Percentiles rank a stretch among this genome's conserved stretches.
phyloP scores from a whole-genome alignment of 331 rosid genomes.

The Malus hybrid region DNA sequence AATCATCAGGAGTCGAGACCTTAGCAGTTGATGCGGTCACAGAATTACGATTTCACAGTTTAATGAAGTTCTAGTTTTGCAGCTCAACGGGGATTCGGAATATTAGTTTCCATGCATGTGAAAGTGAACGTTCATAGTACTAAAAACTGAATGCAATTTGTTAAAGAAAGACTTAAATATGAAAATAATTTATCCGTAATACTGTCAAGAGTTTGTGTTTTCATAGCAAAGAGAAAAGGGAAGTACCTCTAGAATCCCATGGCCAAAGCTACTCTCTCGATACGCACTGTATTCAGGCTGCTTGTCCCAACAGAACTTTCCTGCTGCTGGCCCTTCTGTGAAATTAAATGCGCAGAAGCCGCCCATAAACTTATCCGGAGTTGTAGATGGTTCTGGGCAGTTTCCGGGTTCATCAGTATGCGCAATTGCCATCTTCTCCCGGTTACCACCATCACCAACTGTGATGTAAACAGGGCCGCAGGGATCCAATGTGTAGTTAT shows the following conservation, averaged over 20 bases:
- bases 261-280: constrained; percentile 95
- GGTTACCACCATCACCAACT: constrained; percentile 85
- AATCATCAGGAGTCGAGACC: not conserved
- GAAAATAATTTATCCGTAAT: not conserved
- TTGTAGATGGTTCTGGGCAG: constrained; percentile 74
- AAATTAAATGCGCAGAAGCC: constrained; percentile 81
- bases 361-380: constrained; percentile 46
- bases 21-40: not conserved
- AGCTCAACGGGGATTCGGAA: no score
- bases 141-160: not conserved
- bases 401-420: constrained; percentile 88
- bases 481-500: constrained; percentile 78
- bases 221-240: constrained; percentile 1
- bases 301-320: constrained; percentile 85
- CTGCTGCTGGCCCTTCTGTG: constrained; percentile 84
- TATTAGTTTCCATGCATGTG: not conserved
- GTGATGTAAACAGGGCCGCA: constrained; percentile 75
- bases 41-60: not conserved
- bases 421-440: constrained; percentile 75
- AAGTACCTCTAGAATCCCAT: constrained; percentile 88
- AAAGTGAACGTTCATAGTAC: not conserved
- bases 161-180: not conserved
- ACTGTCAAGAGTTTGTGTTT: not conserved
- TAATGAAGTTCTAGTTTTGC: no score
- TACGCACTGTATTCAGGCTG: constrained; percentile 91